Evolutionary conservation across 371 early-diverging fungal genomes (phyloP).

Genomic region (Rhizopus microsporus): DNA sequence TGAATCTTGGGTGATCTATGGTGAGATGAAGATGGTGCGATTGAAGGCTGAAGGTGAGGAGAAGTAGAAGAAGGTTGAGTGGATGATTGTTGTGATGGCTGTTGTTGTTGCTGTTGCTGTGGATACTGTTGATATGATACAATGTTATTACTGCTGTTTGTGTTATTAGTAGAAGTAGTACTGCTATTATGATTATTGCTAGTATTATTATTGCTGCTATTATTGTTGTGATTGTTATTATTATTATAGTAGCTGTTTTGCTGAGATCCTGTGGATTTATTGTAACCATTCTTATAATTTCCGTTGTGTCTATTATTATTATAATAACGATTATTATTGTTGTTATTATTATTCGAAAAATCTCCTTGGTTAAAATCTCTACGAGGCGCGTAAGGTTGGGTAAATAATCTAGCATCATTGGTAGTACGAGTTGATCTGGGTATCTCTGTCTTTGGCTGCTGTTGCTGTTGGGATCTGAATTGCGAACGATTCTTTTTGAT

Average conservation of each 20-base stretch:
- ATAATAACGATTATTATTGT: conserved; percentile 12
- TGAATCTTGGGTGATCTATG: conserved; percentile 17
- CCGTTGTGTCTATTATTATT: conserved; percentile 17
- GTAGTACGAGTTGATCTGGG: conserved; percentile 30
- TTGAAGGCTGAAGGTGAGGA: conserved; percentile 18
- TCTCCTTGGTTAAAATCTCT: conserved; percentile 25
- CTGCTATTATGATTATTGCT: conserved; percentile 4
- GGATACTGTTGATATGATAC: conserved; percentile 7
- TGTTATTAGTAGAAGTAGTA: background rate
- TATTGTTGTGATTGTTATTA: background rate
- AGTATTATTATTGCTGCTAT: background rate
- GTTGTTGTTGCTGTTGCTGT: conserved; percentile 10
- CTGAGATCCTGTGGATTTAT: background rate
- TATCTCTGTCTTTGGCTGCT: conserved; percentile 23
- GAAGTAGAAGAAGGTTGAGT: background rate
- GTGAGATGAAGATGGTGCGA: background rate
- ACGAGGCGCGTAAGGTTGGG: conserved; percentile 34
- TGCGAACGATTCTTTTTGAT: conserved; percentile 13
- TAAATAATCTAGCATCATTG: conserved; percentile 30
- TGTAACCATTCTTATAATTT: conserved; percentile 7
- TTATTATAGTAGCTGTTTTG: conserved; percentile 6
- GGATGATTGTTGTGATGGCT: conserved; percentile 9
- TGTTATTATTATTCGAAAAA: conserved; percentile 4
- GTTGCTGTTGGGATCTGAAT: conserved; percentile 12
- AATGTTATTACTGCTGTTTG: background rate